Base-by-base conservation (phyloP, 768 basidiomycete genomes). In the Botryobasidium botryosum region DNA sequence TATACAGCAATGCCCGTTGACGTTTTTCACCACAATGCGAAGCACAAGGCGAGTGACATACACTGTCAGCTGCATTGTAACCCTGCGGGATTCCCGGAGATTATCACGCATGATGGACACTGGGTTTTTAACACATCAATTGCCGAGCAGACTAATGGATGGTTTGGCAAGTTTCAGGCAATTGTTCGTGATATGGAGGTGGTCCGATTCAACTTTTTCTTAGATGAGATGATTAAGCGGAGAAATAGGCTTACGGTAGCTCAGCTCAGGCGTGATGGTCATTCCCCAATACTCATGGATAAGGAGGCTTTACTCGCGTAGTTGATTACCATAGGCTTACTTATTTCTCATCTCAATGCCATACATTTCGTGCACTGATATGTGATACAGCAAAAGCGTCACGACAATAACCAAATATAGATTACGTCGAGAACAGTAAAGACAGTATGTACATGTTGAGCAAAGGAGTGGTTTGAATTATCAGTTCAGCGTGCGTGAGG, bases 51-150 rank as follows among this genome's bases (percentile, higher is more conserved):
- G 25, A 48, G 33, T 0, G 55, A 61, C 24, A 43, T 15, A 0
- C 56, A 48, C 13, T 66, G 61, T 27, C 52, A 55, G 10, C 32
- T 24, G 21, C 46, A 61, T 42, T 60, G 57, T 39, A 65, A 62
- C 24, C 61, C 62, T 0, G 32, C 51, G 0, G 21, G 32, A 0
- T 66, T 48, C 18, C 44, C 47, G 0, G 65, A 68, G 18, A 54
- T 69, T 1, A 35, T 38, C 0, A 45, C 28, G 18, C 51, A 39
- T 1, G 47, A 55, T 3, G 47, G 52, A 1, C 47, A 44, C 8
- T 70, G 65, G 39, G 60, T 59, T 21, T 57, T 69, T 38, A 59
- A 62, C 4, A 64, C 61, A 3, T 70, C 39, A 6, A 40, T 20
- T 29, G 65, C 46, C 53, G 64, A 68, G 51, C 60, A 51, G 58